Conservation (phyloP, 176 grass and related monocot genomes). For the Thalia dealbata region DNA sequence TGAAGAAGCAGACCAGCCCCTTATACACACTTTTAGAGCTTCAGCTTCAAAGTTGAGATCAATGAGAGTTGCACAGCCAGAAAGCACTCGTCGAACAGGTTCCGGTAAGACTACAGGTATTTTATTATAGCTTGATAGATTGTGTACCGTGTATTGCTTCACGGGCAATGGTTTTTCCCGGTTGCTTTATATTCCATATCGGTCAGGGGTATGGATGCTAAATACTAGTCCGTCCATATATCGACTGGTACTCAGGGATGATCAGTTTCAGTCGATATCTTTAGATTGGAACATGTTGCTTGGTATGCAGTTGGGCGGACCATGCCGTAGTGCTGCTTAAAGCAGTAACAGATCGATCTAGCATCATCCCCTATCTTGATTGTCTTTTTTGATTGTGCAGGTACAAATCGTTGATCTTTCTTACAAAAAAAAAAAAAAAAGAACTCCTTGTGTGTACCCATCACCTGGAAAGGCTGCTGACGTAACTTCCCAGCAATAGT, state of each 20-base stretch:
- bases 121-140: too few species aligned
- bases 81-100: slow-evolving; percentile 27
- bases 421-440: too few species aligned
- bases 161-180: too few species aligned
- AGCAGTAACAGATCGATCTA: background rate
- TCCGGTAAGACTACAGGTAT: slow-evolving; percentile 47
- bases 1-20: slow-evolving; percentile 51
- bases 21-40: slow-evolving; percentile 74
- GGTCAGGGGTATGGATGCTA: too few species aligned
- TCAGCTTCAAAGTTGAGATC: slow-evolving; percentile 72
- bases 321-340: background rate
- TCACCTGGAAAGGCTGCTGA: background rate
- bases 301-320: too few species aligned
- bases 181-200: too few species aligned
- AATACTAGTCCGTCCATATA: too few species aligned
- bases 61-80: slow-evolving; percentile 46
- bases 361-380: background rate
- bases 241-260: too few species aligned
- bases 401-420: background rate
- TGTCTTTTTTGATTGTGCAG: background rate
- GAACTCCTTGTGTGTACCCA: too few species aligned
- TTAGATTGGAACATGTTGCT: too few species aligned
- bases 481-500: background rate
- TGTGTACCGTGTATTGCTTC: background rate
- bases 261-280: too few species aligned